Conservation (phyloP, 108 stramenopile genomes). For the Pseudonitzschia delicatissima region DNA sequence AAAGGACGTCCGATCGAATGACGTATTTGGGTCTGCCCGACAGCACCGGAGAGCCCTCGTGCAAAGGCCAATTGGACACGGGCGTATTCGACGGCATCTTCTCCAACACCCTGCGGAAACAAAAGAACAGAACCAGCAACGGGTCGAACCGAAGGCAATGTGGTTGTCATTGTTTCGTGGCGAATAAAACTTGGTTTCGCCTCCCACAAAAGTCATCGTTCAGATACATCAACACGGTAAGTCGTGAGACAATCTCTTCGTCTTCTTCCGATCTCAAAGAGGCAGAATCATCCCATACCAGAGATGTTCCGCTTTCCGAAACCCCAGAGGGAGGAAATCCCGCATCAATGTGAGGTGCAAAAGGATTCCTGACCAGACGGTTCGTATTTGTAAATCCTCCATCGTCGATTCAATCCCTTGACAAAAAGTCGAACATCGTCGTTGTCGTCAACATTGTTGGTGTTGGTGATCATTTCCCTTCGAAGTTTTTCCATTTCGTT, state of each 20-base stretch:
- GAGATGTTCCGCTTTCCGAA: constrained; percentile 38
- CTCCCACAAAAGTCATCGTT: constrained; percentile 87
- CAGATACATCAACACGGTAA: constrained; percentile 81
- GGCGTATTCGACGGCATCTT: constrained; percentile 75
- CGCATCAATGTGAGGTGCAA: constrained; percentile 88
- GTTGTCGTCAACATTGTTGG: constrained; percentile 2
- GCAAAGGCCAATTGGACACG: constrained; percentile 65
- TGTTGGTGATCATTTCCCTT: constrained; percentile 5
- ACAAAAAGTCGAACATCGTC: constrained; percentile 34
- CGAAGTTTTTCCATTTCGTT: constrained; percentile 34
- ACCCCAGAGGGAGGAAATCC: constrained; percentile 82
- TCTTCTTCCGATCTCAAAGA: not conserved
- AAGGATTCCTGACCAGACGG: constrained; percentile 51
- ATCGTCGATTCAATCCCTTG: constrained; percentile 73
- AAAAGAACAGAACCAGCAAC: constrained; percentile 63
- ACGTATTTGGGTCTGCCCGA: constrained; percentile 79
- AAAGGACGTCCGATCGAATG: constrained; percentile 82
- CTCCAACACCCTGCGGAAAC: constrained; percentile 81
- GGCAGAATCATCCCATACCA: constrained; percentile 46
- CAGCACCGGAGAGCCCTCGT: constrained; percentile 75
- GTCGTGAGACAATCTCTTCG: constrained; percentile 58
- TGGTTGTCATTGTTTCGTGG: constrained; percentile 15
- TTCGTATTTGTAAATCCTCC: constrained; percentile 75
- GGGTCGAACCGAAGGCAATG: constrained; percentile 70
- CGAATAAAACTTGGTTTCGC: constrained; percentile 81